These are phyloP conservation scores for Cymbopogon citratus DNA, from an alignment of 176 grass and related monocot species.

Conservation along the genomic window DNA sequence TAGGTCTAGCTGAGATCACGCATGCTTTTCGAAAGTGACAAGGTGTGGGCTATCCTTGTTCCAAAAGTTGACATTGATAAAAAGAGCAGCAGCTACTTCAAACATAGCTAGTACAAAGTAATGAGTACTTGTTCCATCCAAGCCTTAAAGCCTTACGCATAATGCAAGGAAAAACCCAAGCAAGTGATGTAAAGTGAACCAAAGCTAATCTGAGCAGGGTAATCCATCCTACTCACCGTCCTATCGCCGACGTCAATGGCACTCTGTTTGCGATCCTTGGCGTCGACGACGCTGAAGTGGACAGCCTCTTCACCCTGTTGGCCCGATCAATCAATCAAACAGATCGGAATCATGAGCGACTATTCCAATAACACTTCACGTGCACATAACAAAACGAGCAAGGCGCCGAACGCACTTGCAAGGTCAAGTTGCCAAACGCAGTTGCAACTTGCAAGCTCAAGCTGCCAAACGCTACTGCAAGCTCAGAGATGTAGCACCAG, in stretches of 20 bases:
- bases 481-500: not conserved
- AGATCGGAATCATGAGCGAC: not conserved
- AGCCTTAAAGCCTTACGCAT: not conserved
- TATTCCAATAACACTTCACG: not conserved
- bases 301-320: slow-evolving; percentile 69
- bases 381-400: not conserved
- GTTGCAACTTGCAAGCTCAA: not conserved
- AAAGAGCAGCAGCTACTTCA: not conserved
- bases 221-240: slow-evolving; percentile 25
- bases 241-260: slow-evolving; percentile 24
- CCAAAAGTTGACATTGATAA: not conserved
- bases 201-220: not conserved
- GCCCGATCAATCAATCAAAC: not conserved
- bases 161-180: not conserved
- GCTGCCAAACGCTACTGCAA: not conserved
- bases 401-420: too few relatives aligned
- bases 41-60: not conserved
- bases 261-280: slow-evolving; percentile 22
- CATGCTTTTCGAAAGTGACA: not conserved
- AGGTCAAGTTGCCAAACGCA: too few relatives aligned
- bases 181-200: not conserved
- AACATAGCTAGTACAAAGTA: not conserved
- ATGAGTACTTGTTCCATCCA: not conserved
- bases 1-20: not conserved
- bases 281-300: slow-evolving; percentile 32